Base-by-base conservation (phyloP, 1,139 yeast genomes). In the Taiozyma sp. region DNA sequence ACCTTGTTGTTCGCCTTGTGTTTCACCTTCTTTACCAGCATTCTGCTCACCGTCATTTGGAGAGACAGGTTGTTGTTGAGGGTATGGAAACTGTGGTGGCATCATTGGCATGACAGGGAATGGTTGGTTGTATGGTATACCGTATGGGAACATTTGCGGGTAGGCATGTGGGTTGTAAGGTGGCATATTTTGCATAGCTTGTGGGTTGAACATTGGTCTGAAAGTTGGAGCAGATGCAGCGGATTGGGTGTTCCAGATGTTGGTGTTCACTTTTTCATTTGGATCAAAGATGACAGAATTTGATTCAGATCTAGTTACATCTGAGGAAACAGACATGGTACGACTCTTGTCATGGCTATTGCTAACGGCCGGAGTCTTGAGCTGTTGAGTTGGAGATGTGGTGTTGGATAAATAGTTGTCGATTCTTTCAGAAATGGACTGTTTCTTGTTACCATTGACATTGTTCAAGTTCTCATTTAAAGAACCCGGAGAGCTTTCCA, bases 181-280 rank as follows among this genome's bases (percentile, higher is more conserved):
- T 26, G 47, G 50, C 39, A 49, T 47, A 14, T 46, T 47, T 22
- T 48, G 50, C 22, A 21, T 16, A 37, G 41, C 41, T 35, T 35
- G 40, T 19, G 41, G 41, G 24, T 37, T 37, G 29, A 46, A 44
- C 45, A 48, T 54, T 34, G 50, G 57, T 14, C 44, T 53, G 39
- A 41, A 52, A 11, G 83, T 69, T 2, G 85, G 84, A 0, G 87
- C 85, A 30, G 83, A 69, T 2, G 85, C 86, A 3, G 87, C 85
- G 19, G 83, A 69, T 4, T 85, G 86, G 0, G 86, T 86, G 62
- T 81, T 81, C 88, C 88, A 83, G 57, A 81, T 78, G 58, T 71
- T 76, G 28, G 47, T 59, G 29, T 50, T 44, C 35, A 49, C 50
- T 28, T 53, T 53, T n/a, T 60, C 64, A 39, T 57, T 58, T 32